Evolutionary conservation across 768 basidiomycete genomes (phyloP), one percentile per base, ranked within the genome.

Genomic region (Albatrellus ellisii): DNA sequence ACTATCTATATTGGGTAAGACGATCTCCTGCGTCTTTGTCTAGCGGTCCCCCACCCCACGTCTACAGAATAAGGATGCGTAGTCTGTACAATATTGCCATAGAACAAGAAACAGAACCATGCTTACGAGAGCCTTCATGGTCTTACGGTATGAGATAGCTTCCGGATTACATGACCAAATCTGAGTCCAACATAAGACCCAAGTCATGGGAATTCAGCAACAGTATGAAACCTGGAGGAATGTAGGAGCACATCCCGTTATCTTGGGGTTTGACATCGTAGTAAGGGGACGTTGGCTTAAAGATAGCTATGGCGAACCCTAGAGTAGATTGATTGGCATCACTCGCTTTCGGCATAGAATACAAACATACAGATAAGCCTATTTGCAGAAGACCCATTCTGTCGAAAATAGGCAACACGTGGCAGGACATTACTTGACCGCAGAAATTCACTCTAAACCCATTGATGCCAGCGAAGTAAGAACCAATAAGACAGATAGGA

Each of bases 331-430:
- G 5, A 35, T 47, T 39, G 4, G 27, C 15, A 43, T 11, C 11
- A 28, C 14, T 24, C 25, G 15, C 40, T 25, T 12, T 15, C 32
- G 9, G 32, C 22, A 20, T 36, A 36, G 25, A 36, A 18, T 26
- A 22, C 24, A 26, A 6, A 4, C 34, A 14, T 5, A 40, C 21
- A 14, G 29, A 17, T 12, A 7, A 2, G 29, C 37, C 31, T 25
- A 59, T 48, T 27, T 58, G 51, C 17, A 55, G 29, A 8, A 60
- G 20, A 4, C 61, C 61, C 54, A 59, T 51, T 18, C 54, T 57
- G 34, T 60, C 59, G 39, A 57, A 63, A 42, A 59, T 52, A 2
- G 59, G 61, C 46, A 60, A 51, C 24, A 49, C 50, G 34, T 60
- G 58, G 25, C 53, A 45, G 1, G 55, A 52, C 32, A 61, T 52